These are phyloP conservation scores for Cryphonectria radicalis DNA, from an alignment of 2,329 filamentous ascomycete genomes.

Conservation along the genomic window DNA sequence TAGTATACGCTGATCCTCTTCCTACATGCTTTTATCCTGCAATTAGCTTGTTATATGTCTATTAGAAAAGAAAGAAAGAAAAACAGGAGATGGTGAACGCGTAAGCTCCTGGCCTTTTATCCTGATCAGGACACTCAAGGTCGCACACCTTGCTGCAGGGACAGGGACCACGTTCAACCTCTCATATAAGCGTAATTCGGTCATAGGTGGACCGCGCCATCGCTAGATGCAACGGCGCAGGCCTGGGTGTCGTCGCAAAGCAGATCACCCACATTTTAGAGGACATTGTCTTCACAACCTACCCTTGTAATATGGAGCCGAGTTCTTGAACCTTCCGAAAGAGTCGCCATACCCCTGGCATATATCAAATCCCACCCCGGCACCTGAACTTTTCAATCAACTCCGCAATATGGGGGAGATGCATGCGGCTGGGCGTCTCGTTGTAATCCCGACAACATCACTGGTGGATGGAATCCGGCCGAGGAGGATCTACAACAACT, in stretches of 20 bases:
- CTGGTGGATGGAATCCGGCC: constrained; percentile 3
- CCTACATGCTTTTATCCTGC: background rate
- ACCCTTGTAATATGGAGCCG: background rate
- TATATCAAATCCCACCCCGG: background rate
- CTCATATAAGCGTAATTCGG: background rate
- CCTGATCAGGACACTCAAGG: background rate
- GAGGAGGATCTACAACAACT: background rate
- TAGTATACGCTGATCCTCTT: background rate
- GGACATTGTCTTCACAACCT: background rate
- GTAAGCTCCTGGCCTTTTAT: background rate
- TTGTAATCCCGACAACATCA: background rate
- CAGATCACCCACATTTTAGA: background rate
- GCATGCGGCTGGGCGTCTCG: background rate
- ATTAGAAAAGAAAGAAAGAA: background rate
- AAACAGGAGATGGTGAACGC: background rate
- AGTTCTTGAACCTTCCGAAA: background rate
- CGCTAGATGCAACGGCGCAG: background rate
- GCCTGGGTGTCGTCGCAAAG: background rate
- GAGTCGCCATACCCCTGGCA: background rate
- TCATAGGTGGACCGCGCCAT: background rate
- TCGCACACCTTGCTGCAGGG: background rate
- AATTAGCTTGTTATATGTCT: background rate
- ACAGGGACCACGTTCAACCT: background rate
- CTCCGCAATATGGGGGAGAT: background rate
- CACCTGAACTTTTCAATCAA: background rate